phyloP scores from a whole-genome alignment of 805 yeast genomes.

The Suhomyces pyralidae region DNA sequence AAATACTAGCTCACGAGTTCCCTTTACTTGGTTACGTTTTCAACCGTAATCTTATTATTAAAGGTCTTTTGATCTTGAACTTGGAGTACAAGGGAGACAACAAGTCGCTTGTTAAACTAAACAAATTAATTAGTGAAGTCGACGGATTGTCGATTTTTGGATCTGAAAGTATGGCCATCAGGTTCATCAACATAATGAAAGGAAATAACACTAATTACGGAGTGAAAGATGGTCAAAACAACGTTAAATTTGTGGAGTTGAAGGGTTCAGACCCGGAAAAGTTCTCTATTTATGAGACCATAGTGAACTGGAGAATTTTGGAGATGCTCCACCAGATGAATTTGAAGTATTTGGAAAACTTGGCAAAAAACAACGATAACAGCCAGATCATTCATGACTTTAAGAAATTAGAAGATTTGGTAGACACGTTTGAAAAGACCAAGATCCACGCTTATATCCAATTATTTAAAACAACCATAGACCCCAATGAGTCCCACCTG shows the following conservation, averaged over 20 bases:
- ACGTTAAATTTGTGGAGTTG: conserved; percentile 29
- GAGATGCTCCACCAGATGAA: conserved; percentile 34
- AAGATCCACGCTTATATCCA: conserved; percentile 13
- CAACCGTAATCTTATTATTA: conserved; percentile 21
- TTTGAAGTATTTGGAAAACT: conserved; percentile 22
- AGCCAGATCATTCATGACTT: conserved; percentile 12
- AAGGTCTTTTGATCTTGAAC: conserved; percentile 24
- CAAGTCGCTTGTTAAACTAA: conserved; percentile 19
- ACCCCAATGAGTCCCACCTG: conserved; percentile 13
- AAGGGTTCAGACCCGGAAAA: conserved; percentile 9
- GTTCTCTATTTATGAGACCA: conserved; percentile 22
- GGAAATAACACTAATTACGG: conserved; percentile 22
- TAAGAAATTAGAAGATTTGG: conserved; percentile 11
- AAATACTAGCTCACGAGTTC: conserved; percentile 20
- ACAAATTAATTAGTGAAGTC: conserved; percentile 23
- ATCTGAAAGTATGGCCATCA: conserved; percentile 20
- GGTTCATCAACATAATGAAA: conserved; percentile 27
- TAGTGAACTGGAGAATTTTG: conserved; percentile 37
- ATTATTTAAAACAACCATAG: conserved; percentile 16
- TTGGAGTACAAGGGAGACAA: conserved; percentile 29
- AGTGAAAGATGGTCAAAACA: conserved; percentile 26
- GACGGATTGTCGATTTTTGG: conserved; percentile 33
- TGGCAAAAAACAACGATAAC: conserved; percentile 10
- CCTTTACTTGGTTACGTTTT: conserved; percentile 20
- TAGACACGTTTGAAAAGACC: conserved; percentile 8